Evolutionary conservation across 140 eudicot species (phyloP).

Genomic region (Anethum foeniculum): DNA sequence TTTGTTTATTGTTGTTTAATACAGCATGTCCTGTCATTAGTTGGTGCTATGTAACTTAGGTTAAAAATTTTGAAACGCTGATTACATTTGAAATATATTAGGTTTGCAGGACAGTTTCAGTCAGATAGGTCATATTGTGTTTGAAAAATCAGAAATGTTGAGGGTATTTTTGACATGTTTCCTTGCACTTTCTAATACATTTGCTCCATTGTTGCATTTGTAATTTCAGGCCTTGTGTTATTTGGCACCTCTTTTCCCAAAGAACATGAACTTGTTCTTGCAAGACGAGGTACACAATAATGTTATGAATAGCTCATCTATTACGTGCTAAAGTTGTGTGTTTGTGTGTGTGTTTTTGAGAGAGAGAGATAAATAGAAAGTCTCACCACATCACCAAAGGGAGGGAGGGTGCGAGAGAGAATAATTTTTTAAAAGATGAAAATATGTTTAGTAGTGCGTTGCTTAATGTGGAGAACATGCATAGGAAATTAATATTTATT

Average conservation of each 20-base stretch:
- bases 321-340: neutral
- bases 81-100: neutral
- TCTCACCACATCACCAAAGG: neutral
- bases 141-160: neutral
- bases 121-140: neutral
- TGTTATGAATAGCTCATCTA: constrained; percentile 2
- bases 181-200: neutral
- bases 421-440: neutral
- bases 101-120: neutral
- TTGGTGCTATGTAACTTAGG: neutral
- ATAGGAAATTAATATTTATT: neutral
- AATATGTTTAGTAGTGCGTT: neutral
- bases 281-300: constrained; percentile 84
- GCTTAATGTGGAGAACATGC: neutral
- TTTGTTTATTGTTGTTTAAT: neutral
- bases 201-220: constrained; percentile 13
- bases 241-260: constrained; percentile 82
- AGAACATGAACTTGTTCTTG: constrained; percentile 81
- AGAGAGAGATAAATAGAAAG: neutral
- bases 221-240: constrained; percentile 66
- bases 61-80: neutral
- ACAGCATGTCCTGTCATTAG: neutral
- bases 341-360: no score
- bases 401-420: no score
- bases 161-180: neutral